Percentiles rank a stretch among this genome's conserved stretches.
These are phyloP conservation scores for Penium margaritaceum DNA, from an alignment of 139 green algal genomes.

Conservation along the genomic window DNA sequence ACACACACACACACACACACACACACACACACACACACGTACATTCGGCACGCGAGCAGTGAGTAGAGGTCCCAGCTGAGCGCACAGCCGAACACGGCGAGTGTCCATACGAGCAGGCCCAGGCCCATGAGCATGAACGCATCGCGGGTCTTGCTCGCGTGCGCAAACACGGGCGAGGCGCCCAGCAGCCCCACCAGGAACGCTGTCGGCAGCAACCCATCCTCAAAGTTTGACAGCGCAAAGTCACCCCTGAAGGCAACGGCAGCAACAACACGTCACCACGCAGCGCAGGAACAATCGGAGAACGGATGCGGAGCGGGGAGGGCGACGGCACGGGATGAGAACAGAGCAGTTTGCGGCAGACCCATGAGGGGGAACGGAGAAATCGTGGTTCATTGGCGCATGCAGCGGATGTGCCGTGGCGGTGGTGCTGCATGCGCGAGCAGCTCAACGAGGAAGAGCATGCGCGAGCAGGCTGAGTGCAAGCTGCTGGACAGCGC, in stretches of 20 bases:
- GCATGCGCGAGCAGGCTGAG: too few species aligned
- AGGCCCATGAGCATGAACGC: conserved; percentile 64
- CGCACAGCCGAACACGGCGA: conserved; percentile 60
- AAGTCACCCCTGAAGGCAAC: conserved; percentile 37
- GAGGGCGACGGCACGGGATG: background rate
- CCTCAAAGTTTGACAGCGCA: conserved; percentile 70
- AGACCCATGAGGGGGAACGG: too few species aligned
- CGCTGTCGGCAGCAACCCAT: conserved; percentile 76
- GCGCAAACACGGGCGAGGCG: conserved; percentile 78
- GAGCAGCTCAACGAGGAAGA: background rate
- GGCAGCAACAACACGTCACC: too few species aligned
- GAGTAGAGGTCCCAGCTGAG: conserved; percentile 22
- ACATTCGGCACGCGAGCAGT: conserved; percentile 40
- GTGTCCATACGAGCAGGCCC: conserved; percentile 74
- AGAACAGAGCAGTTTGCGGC: background rate
- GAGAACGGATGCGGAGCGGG: too few species aligned
- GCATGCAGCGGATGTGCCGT: too few species aligned
- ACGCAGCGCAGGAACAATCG: too few species aligned
- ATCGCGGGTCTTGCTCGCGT: conserved; percentile 56
- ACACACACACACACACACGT: conserved; percentile 1
- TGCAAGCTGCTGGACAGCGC: too few species aligned
- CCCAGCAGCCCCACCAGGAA: conserved; percentile 92
- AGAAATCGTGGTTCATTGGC: too few species aligned
- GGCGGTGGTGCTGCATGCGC: too few species aligned
- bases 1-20: background rate